Evolutionary conservation across 768 basidiomycete species (phyloP), one percentile per base, ranked within the genome.

Genomic region (Tricholoma terreum): DNA sequence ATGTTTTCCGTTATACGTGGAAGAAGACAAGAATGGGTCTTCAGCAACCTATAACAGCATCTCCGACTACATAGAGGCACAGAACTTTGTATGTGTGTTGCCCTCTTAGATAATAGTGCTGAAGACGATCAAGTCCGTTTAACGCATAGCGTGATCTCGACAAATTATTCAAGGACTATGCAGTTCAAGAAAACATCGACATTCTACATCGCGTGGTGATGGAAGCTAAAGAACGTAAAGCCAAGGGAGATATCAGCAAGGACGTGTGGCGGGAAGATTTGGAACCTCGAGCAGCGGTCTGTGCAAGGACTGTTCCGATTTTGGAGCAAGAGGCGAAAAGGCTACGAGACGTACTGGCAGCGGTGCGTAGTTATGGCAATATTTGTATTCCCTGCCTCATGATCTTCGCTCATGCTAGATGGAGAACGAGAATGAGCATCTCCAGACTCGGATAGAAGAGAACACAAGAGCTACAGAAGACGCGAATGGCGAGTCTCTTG

Each of bases 161-260:
- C 52, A 80, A 84, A 35, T 60, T 92, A n/a, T 86, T 90, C 67
- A 81, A 77, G 27, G 80, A 86, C 54, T 86, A 87, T 63, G 77
- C 82, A 51, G 84, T 88, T 1, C 82, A 83, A 61, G 84, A 86
- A 45, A 86, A 83, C 61, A 80, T 92, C 31, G 89, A 92, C 67
- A 77, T 77, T 3, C 76, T 92, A 11, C 89, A 92, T 58, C 76
- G 77, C 10, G 80, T 89, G 12, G 83, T 92, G 1, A 82, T 77
- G 10, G 89, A 89, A 31, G 90, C 89, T 60, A 85, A 67, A 65
- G 80, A 79, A 17, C 73, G 80, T 21, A 83, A 85, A 52, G 78
- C 77, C 34, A 74, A 76, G 46, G 77, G 78, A 6, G 78, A 76
- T 40, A 61, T 69, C 11, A 75, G 75, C 0, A 80, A 77, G 12